phyloP scores from a whole-genome alignment of 2,329 filamentous ascomycete genomes.

The Lomentospora prolificans region DNA sequence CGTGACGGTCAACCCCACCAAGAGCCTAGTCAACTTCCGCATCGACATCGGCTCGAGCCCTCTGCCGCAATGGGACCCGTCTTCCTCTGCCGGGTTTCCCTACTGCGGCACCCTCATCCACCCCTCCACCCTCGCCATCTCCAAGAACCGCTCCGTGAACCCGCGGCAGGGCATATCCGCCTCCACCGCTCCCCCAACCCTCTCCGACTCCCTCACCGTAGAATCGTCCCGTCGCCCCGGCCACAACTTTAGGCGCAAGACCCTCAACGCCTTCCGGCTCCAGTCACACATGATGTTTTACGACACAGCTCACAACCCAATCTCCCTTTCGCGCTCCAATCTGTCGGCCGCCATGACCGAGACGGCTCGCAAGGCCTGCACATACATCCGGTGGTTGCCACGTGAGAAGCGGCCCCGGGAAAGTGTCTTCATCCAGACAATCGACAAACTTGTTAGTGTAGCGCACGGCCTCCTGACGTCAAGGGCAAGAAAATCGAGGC shows the following conservation, averaged over 20 bases:
- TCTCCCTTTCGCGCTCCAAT: slow-evolving; percentile 60
- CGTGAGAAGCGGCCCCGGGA: slow-evolving; percentile 43
- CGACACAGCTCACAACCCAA: slow-evolving; percentile 68
- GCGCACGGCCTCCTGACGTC: slow-evolving; percentile 55
- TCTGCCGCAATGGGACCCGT: slow-evolving; percentile 35
- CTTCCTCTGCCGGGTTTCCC: slow-evolving; percentile 49
- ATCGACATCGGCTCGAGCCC: slow-evolving; percentile 41
- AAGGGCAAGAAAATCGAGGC: slow-evolving; percentile 31
- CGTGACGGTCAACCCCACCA: slow-evolving; percentile 63
- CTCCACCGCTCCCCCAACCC: no score
- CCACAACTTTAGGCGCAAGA: slow-evolving; percentile 69
- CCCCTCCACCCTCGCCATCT: slow-evolving; percentile 54
- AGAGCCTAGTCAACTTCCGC: slow-evolving; percentile 80
- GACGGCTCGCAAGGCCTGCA: slow-evolving; percentile 66
- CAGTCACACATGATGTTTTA: slow-evolving; percentile 79
- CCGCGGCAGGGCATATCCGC: no score
- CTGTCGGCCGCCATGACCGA: slow-evolving; percentile 66
- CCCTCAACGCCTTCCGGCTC: slow-evolving; percentile 69
- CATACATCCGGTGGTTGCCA: slow-evolving; percentile 50
- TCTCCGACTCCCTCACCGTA: slow-evolving; percentile 68
- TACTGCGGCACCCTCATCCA: slow-evolving; percentile 82
- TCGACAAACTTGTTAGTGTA: slow-evolving; percentile 48
- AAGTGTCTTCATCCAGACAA: slow-evolving; percentile 54
- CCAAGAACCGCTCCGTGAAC: slow-evolving; percentile 46
- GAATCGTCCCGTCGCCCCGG: slow-evolving; percentile 66